Evolutionary conservation across 2,329 filamentous ascomycete species (phyloP).

Genomic region (Nigrograna mackinnonii): DNA sequence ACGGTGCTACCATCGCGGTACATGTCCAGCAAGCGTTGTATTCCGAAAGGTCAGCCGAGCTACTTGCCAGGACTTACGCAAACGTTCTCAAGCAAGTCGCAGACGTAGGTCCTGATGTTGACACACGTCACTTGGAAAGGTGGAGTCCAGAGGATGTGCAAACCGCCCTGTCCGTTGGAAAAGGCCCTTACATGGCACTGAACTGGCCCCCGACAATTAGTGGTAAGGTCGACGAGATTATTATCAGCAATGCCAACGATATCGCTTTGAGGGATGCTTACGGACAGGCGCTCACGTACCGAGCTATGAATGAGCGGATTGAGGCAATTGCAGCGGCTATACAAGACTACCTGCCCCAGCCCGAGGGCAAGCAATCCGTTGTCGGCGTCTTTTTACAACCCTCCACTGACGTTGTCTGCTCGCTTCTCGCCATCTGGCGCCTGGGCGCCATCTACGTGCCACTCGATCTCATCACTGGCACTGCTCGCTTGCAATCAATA

Average conservation of each 20-base stretch:
- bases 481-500: slow-evolving; percentile 7
- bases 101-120: slow-evolving; percentile 11
- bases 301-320: slow-evolving; percentile 33
- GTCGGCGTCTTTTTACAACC: slow-evolving; percentile 50
- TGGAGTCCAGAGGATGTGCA: slow-evolving; percentile 6
- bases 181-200: slow-evolving; percentile 7
- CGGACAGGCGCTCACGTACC: slow-evolving; percentile 40
- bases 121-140: slow-evolving; percentile 4
- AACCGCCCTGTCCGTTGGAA: slow-evolving; percentile 5
- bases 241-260: slow-evolving; percentile 9
- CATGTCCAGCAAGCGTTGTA: slow-evolving; percentile 37
- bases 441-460: slow-evolving; percentile 17
- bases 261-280: slow-evolving; percentile 32
- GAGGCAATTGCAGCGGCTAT: slow-evolving; percentile 40
- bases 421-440: slow-evolving; percentile 19
- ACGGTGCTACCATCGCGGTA: slow-evolving; percentile 4
- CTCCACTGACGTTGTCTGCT: slow-evolving; percentile 27
- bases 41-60: slow-evolving; percentile 20
- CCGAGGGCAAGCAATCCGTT: not conserved
- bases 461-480: slow-evolving; percentile 11
- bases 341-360: not conserved
- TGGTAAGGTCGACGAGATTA: slow-evolving; percentile 43
- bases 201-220: slow-evolving; percentile 27
- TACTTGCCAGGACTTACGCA: slow-evolving; percentile 22
- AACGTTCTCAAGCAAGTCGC: slow-evolving; percentile 21